phyloP scores from a whole-genome alignment of 2,329 filamentous ascomycete genomes.

The Ophiocordyceps australis region DNA sequence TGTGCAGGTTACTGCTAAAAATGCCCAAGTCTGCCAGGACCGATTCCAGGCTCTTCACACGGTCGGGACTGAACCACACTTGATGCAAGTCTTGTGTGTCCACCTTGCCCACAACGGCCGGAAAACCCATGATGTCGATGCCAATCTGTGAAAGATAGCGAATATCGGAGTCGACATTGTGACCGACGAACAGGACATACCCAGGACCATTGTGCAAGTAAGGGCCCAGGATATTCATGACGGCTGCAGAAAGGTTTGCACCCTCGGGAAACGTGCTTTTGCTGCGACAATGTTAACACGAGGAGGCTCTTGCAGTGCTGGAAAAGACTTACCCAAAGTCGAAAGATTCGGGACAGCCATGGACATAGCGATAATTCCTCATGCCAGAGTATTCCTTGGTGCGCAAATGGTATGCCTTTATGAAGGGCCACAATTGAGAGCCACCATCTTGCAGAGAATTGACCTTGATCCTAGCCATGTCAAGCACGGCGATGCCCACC shows the following conservation, averaged over 20 bases:
- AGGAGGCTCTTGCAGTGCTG: too few relatives aligned
- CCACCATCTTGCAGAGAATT: constrained; percentile 43
- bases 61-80: constrained; percentile 32
- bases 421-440: constrained; percentile 45
- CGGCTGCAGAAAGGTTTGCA: constrained; percentile 12
- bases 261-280: constrained; percentile 20
- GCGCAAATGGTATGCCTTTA: constrained; percentile 59
- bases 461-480: constrained; percentile 38
- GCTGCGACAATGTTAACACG: too few relatives aligned
- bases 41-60: constrained; percentile 35
- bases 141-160: constrained; percentile 46
- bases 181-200: constrained; percentile 62
- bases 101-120: constrained; percentile 39
- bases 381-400: constrained; percentile 50
- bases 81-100: constrained; percentile 62
- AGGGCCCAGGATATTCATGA: constrained; percentile 18
- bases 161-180: constrained; percentile 52
- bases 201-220: constrained; percentile 11
- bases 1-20: constrained; percentile 51
- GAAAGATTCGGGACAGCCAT: constrained; percentile 57
- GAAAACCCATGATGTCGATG: constrained; percentile 35
- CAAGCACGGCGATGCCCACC: constrained; percentile 66
- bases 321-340: constrained; percentile 47
- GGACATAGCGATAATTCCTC: constrained; percentile 49
- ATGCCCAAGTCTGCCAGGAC: constrained; percentile 51